A percentile compares a stretch with the other conserved stretches of the same genome.
phyloP scores from a whole-genome alignment of 129 eudicot species.

The Arctium minus region DNA sequence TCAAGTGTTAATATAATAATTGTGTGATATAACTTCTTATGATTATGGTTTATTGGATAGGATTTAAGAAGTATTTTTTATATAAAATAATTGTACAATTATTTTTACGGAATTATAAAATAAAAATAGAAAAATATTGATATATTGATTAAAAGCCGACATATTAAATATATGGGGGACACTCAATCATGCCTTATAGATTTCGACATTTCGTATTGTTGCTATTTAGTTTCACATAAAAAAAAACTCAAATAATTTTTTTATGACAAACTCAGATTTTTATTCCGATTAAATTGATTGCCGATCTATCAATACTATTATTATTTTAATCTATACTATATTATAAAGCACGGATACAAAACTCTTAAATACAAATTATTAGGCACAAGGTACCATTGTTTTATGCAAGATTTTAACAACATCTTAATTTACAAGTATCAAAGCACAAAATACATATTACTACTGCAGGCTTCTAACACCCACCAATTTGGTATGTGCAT shows the following conservation, averaged over 20 bases:
- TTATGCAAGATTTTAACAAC: too few species aligned
- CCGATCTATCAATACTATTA: neutral
- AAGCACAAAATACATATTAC: too few species aligned
- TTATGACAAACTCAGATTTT: neutral
- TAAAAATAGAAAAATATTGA: neutral
- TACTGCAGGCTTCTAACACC: too few species aligned
- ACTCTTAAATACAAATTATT: too few species aligned
- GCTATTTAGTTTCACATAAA: conserved; percentile 5
- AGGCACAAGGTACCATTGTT: too few species aligned
- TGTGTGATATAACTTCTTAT: too few species aligned
- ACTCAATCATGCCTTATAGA: neutral
- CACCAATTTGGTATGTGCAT: too few species aligned
- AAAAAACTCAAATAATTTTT: neutral
- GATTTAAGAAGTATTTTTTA: neutral
- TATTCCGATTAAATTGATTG: neutral
- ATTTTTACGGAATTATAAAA: neutral
- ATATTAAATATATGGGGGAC: conserved; percentile 15
- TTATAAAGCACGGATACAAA: too few species aligned
- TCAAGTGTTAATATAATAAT: too few species aligned
- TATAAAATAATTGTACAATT: neutral
- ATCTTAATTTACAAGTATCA: too few species aligned
- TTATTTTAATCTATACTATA: neutral
- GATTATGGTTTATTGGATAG: too few species aligned
- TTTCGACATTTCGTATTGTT: neutral
- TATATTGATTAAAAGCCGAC: neutral